Percentiles rank a stretch among this genome's conserved stretches.
phyloP scores from a whole-genome alignment of 768 basidiomycete species.

The Rubroboletus pulcherrimus region DNA sequence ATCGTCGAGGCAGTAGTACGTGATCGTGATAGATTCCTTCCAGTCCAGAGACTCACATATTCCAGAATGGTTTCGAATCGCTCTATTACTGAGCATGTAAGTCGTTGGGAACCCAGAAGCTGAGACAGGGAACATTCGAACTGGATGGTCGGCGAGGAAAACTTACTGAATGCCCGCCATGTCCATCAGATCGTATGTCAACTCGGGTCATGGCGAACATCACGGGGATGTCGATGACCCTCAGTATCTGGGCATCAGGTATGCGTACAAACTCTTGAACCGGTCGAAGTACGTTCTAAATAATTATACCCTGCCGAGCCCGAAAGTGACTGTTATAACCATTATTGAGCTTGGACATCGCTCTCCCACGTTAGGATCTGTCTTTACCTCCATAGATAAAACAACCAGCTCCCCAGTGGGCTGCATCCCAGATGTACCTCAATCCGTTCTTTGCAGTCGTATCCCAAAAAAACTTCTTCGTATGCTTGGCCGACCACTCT shows the following conservation, averaged over 20 bases:
- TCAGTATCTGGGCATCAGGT: not conserved
- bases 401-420: no score
- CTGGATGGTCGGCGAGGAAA: not conserved
- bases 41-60: not conserved
- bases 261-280: not conserved
- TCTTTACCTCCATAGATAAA: no score
- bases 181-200: not conserved
- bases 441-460: no score
- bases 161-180: not conserved
- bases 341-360: not conserved
- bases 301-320: not conserved
- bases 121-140: not conserved
- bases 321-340: not conserved
- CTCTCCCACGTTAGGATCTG: not conserved
- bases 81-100: not conserved
- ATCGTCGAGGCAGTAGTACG: not conserved
- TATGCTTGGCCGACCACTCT: no score
- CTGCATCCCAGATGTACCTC: no score
- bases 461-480: no score
- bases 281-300: not conserved
- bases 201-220: not conserved
- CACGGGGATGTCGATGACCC: not conserved
- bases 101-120: not conserved
- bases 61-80: not conserved
- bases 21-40: not conserved